Conservation (phyloP, 306 rosid genomes). For the Lathyrus tuberosus region DNA sequence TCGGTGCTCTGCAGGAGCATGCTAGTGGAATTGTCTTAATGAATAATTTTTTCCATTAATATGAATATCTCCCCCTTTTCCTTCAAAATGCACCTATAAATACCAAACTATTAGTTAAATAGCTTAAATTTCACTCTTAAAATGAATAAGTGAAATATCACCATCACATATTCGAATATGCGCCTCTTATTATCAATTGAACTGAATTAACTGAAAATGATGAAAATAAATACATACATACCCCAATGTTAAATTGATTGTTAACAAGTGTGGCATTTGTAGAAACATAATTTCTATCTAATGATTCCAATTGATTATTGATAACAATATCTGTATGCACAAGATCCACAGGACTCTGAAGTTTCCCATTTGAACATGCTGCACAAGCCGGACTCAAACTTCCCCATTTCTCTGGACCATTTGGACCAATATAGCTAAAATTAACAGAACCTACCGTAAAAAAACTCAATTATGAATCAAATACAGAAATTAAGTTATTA, state of each 20-base stretch:
- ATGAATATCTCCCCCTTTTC: conserved; percentile 51
- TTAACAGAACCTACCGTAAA: not conserved
- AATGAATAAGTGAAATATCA: too few relatives aligned
- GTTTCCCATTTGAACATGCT: conserved; percentile 62
- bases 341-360: conserved; percentile 74
- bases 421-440: conserved; percentile 59
- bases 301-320: conserved; percentile 40
- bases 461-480: not conserved
- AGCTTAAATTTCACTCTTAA: too few relatives aligned
- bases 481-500: not conserved
- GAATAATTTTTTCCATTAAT: conserved; percentile 59
- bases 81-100: conserved; percentile 63
- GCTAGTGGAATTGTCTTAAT: conserved; percentile 84
- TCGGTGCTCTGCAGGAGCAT: conserved; percentile 82
- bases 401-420: conserved; percentile 81
- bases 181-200: too few relatives aligned
- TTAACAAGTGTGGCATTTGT: conserved; percentile 66
- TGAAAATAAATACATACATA: conserved; percentile 15
- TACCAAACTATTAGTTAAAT: not conserved
- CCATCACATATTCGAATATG: too few relatives aligned
- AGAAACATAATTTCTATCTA: conserved; percentile 49
- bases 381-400: conserved; percentile 53
- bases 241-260: conserved; percentile 77
- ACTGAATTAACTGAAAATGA: too few relatives aligned
- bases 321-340: conserved; percentile 7